phyloP scores from a whole-genome alignment of 202 grass and related monocot species.

The Cymbopogon flexuosus region DNA sequence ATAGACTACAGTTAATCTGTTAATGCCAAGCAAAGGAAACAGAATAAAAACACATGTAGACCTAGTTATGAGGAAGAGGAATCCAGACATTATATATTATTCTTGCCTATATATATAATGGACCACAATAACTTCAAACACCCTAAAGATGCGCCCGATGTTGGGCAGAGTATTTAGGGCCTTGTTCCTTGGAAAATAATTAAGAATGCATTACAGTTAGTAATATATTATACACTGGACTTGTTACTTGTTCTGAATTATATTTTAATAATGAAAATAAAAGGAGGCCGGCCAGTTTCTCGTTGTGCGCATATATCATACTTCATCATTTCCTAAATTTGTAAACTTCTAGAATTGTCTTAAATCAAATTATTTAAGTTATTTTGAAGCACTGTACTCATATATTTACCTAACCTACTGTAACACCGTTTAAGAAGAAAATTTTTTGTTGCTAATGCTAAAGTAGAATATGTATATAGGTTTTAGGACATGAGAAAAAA shows the following conservation, averaged over 20 bases:
- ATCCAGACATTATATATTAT: neutral
- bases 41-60: conserved; percentile 33
- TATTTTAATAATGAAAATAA: neutral
- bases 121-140: conserved; percentile 20
- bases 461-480: neutral
- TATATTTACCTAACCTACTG: neutral
- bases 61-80: conserved; percentile 1
- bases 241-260: neutral
- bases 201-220: neutral
- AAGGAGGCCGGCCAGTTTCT: neutral
- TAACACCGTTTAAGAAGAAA: neutral
- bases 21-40: conserved; percentile 20
- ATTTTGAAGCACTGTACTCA: neutral
- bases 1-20: conserved; percentile 1
- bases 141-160: conserved; percentile 47
- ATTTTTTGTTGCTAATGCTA: neutral
- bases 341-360: neutral
- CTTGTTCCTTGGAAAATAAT: conserved; percentile 27
- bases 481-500: neutral
- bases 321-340: too few species aligned
- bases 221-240: neutral
- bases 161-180: conserved; percentile 56
- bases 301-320: neutral
- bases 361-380: neutral
- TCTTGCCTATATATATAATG: neutral